Percentiles rank a stretch among this genome's conserved stretches.
Evolutionary conservation across 352 stramenopile species (phyloP).

Genomic region (Pythium inflatum): DNA sequence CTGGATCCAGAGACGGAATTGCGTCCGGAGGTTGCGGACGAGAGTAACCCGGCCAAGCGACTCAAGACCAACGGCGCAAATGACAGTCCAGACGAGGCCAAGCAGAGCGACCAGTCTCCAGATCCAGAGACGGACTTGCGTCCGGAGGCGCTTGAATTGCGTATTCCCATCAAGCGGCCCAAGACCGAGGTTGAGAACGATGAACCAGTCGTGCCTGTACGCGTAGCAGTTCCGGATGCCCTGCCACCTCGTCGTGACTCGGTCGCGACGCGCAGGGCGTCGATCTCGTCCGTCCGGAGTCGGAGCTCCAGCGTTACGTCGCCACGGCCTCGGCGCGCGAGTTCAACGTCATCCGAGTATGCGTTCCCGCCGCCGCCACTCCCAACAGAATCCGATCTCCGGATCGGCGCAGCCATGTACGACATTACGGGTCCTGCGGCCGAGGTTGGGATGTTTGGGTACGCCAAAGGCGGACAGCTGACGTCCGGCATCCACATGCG

Average conservation of each 20-base stretch:
- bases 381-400: slow-evolving; percentile 35
- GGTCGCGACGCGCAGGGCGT: not conserved
- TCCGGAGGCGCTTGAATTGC: too few relatives aligned
- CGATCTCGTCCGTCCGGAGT: slow-evolving; percentile 1
- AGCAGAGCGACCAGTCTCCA: too few relatives aligned
- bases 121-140: too few relatives aligned
- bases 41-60: not conserved
- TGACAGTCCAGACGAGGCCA: too few relatives aligned
- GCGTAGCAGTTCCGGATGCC: too few relatives aligned
- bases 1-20: not conserved
- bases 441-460: slow-evolving; percentile 89
- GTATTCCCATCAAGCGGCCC: too few relatives aligned
- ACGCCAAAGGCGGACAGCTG: slow-evolving; percentile 78
- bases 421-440: slow-evolving; percentile 85
- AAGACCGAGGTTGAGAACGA: too few relatives aligned
- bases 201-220: too few relatives aligned
- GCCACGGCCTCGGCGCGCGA: slow-evolving; percentile 16
- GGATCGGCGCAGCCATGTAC: slow-evolving; percentile 77
- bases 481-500: slow-evolving; percentile 88
- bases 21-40: not conserved
- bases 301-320: slow-evolving; percentile 9
- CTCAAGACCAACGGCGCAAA: not conserved
- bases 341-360: slow-evolving; percentile 22
- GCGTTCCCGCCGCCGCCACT: slow-evolving; percentile 22
- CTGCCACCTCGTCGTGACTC: not conserved